Conservation (phyloP, 2,329 filamentous ascomycete genomes). For the Fusarium udum region DNA sequence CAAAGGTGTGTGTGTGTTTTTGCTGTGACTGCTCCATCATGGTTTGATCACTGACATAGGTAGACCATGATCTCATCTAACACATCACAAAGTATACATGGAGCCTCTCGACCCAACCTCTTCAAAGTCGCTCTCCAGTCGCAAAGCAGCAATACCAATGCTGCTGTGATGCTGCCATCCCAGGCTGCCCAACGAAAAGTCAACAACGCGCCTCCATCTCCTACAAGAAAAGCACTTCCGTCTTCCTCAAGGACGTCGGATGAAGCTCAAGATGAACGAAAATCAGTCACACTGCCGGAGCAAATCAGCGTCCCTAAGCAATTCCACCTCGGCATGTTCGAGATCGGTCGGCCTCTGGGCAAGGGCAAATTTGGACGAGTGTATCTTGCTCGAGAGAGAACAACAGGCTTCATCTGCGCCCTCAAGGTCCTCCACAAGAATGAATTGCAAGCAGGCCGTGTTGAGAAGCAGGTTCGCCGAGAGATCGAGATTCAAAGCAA, state of each 20-base stretch:
- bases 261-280: conserved; percentile 62
- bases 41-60: conserved; percentile 49
- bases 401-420: conserved; percentile 82
- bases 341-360: conserved; percentile 86
- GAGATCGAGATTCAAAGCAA: conserved; percentile 92
- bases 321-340: conserved; percentile 93
- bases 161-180: conserved; percentile 74
- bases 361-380: conserved; percentile 91
- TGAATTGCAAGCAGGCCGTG: conserved; percentile 77
- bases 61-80: conserved; percentile 44
- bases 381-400: conserved; percentile 82
- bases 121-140: conserved; percentile 87
- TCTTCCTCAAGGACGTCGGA: conserved; percentile 55
- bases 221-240: conserved; percentile 60
- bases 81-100: conserved; percentile 58
- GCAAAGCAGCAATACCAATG: conserved; percentile 72
- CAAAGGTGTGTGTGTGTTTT: conserved; percentile 69
- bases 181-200: conserved; percentile 68
- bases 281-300: conserved; percentile 62
- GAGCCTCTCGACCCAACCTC: conserved; percentile 77
- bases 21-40: background rate
- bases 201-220: conserved; percentile 57
- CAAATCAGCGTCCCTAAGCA: conserved; percentile 68
- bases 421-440: conserved; percentile 87
- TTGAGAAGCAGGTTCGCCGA: conserved; percentile 85